phyloP scores from a whole-genome alignment of 1,284 basidiomycete genomes.

The Ustilago tritici region DNA sequence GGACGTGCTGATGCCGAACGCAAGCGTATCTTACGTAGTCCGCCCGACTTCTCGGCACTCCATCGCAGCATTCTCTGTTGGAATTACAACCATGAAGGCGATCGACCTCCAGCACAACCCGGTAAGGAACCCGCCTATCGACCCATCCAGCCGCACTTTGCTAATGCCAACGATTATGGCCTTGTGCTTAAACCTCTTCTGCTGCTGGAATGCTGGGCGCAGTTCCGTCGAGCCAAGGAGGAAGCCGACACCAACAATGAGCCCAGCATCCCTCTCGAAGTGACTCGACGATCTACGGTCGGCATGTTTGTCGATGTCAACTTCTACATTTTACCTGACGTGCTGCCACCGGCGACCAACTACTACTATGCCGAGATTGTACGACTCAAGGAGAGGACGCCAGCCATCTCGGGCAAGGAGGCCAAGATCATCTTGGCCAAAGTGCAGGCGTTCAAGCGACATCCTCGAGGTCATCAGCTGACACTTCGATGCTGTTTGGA shows the following conservation, averaged over 20 bases:
- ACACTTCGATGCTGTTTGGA: constrained; percentile 72
- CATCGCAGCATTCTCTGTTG: constrained; percentile 87
- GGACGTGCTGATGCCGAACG: constrained; percentile 55
- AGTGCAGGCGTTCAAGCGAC: constrained; percentile 76
- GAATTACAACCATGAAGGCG: constrained; percentile 81
- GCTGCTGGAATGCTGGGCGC: constrained; percentile 90
- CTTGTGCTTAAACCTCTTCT: constrained; percentile 87
- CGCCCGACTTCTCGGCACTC: constrained; percentile 83
- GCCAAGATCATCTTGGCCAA: constrained; percentile 77
- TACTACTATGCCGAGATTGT: constrained; percentile 73
- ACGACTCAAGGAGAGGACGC: constrained; percentile 82
- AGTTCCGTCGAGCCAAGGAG: constrained; percentile 80
- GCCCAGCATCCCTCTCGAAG: constrained; percentile 41
- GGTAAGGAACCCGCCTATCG: constrained; percentile 37
- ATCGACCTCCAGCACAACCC: constrained; percentile 74
- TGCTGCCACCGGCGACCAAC: constrained; percentile 31
- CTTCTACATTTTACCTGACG: constrained; percentile 35
- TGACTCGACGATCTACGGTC: constrained; percentile 49
- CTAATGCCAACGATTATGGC: constrained; percentile 78
- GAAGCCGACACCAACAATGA: constrained; percentile 73
- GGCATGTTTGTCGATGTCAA: constrained; percentile 58
- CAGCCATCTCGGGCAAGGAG: constrained; percentile 78
- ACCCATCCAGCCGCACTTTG: constrained; percentile 76
- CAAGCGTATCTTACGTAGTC: constrained; percentile 77
- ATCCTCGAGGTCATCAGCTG: constrained; percentile 72